Base-by-base conservation (phyloP, 2,329 filamentous ascomycete genomes). In the Dichotomopilus funicola region DNA sequence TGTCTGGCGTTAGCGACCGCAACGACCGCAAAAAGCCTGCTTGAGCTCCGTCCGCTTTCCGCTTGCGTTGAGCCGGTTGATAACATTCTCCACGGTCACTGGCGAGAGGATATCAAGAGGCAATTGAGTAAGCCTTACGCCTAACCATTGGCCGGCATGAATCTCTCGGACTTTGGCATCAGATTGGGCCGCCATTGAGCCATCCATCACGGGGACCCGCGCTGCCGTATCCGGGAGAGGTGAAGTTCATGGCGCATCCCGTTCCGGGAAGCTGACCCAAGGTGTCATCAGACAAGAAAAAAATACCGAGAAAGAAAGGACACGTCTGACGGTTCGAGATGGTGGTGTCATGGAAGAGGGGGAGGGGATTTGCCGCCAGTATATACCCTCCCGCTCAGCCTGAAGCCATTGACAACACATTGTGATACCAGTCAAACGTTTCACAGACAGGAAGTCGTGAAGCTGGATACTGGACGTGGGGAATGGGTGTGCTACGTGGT, bases 401-500 rank as follows among this genome's bases (percentile, higher is more conserved):
- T 34, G 10, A 50, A 53, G 44, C 8, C 44, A 31, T 33, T 7
- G 13, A 49, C 8, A 35, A 19, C 10, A 12, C 36, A 12, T 13
- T 13, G 40, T 34, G 31, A 44, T 43, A 40, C 41, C 51, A 31
- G 11, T 10, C 33, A 3, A 43, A 33, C 36, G 19, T 8, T 50
- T 33, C 56, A 44, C 3, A 12, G 11, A 13, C 44, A 55, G 6
- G 38, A 31, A 46, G 40, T 48, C 45, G 57, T 61, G 55, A 57
- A 59, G 59, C 44, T 19, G 11, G 13, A 49, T 33, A 54, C 38
- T 46, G 35, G 51, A 50, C 51, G 54, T 52, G 53, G 59, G 56
- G 53, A 53, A 54, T 48, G 48, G 51, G 57, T 49, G 56, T 68
- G 69, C 69, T 70, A 71, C 70, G 70, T 72, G 70, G 68, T 65